Conservation (phyloP, 495 filamentous ascomycete genomes). For the Daldinia childiae region DNA sequence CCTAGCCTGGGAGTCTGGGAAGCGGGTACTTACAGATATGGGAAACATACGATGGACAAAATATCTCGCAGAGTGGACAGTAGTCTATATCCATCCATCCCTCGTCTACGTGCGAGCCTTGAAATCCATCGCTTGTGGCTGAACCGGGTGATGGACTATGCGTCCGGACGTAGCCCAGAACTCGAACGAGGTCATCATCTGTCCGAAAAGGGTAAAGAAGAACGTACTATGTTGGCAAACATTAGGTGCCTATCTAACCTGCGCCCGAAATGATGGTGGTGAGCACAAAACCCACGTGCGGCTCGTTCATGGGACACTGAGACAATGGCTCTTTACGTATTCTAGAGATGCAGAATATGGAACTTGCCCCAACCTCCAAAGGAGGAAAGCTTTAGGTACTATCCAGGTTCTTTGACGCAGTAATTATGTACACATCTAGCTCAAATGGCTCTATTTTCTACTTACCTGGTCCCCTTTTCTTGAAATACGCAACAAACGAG, state of each 20-base stretch:
- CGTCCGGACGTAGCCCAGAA: slow-evolving; percentile 11
- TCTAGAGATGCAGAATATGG: slow-evolving; percentile 28
- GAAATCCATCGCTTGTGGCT: slow-evolving; percentile 23
- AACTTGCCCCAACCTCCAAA: slow-evolving; percentile 8
- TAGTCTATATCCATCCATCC: slow-evolving; percentile 11
- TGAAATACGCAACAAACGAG: slow-evolving; percentile 18
- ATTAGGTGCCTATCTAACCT: slow-evolving; percentile 11
- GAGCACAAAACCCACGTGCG: slow-evolving; percentile 48
- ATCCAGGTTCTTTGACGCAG: slow-evolving; percentile 29
- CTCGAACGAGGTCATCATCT: neutral
- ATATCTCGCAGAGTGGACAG: slow-evolving; percentile 15
- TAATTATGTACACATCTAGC: neutral
- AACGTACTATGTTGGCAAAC: slow-evolving; percentile 8
- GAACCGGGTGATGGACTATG: slow-evolving; percentile 19
- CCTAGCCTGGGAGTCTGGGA: slow-evolving; percentile 31
- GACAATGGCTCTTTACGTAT: slow-evolving; percentile 41
- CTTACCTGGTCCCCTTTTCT: neutral
- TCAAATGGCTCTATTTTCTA: neutral
- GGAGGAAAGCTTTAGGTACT: slow-evolving; percentile 17
- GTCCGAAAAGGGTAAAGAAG: neutral
- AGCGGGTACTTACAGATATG: slow-evolving; percentile 43
- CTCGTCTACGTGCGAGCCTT: slow-evolving; percentile 19
- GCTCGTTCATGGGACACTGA: slow-evolving; percentile 42
- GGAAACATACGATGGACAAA: slow-evolving; percentile 35
- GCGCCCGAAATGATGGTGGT: slow-evolving; percentile 31